Evolutionary conservation across 176 grass and related monocot genomes (phyloP).

Genomic region (Triticum monococcum): DNA sequence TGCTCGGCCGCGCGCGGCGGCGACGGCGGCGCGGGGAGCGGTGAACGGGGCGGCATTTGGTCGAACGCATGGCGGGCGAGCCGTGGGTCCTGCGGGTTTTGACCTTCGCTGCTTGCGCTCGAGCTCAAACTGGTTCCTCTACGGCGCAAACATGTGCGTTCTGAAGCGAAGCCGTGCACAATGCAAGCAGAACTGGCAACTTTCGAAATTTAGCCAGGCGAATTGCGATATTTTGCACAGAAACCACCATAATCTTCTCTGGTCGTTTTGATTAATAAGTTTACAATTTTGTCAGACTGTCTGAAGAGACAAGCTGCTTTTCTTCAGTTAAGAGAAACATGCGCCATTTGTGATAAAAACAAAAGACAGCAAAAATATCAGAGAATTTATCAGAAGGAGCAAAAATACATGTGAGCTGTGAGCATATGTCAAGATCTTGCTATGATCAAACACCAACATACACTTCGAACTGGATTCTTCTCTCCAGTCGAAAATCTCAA

Average conservation of each 20-base stretch:
- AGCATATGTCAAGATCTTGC: neutral
- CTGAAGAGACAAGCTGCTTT: too few relatives aligned
- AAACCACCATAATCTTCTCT: neutral
- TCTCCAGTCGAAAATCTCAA: neutral
- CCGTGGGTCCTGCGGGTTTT: neutral
- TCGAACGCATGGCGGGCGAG: neutral
- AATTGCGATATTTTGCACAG: neutral
- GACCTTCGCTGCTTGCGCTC: neutral
- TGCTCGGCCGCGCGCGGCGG: conserved; percentile 43
- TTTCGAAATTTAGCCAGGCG: neutral
- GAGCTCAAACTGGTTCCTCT: neutral
- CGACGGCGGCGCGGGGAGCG: neutral
- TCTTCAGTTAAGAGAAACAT: neutral
- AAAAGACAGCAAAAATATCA: neutral
- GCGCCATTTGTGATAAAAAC: neutral
- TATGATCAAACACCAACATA: conserved; percentile 17
- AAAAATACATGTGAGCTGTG: conserved; percentile 10
- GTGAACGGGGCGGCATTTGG: conserved; percentile 10
- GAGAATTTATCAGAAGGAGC: neutral
- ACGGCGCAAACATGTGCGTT: neutral
- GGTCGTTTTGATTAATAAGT: neutral
- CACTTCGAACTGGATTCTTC: neutral
- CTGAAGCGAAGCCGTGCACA: neutral
- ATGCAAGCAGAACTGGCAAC: neutral
- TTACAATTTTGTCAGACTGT: neutral